phyloP scores from a whole-genome alignment of 2,329 filamentous ascomycete species.

The Penicillium sp. region DNA sequence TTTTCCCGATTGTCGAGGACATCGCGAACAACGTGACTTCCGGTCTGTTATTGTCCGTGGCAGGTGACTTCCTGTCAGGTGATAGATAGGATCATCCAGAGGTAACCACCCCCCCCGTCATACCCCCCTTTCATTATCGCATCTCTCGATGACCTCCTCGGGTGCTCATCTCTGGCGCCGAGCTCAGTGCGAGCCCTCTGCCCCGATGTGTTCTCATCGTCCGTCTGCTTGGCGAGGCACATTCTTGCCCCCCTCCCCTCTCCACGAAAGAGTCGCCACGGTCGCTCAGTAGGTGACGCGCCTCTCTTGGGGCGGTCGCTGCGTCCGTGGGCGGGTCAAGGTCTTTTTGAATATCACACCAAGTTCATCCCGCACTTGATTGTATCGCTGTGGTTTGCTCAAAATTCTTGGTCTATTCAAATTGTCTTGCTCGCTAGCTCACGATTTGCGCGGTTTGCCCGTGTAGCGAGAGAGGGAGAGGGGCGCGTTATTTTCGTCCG shows the following conservation, averaged over 20 bases:
- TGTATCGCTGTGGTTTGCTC: neutral
- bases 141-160: conserved; percentile 7
- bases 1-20: conserved; percentile 20
- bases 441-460: conserved; percentile 1
- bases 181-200: conserved; percentile 1
- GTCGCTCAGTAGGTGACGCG: conserved; percentile 27
- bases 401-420: too few relatives aligned
- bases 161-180: neutral
- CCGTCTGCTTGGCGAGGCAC: neutral
- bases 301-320: conserved; percentile 14
- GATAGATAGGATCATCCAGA: conserved; percentile 37
- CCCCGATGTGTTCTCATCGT: neutral
- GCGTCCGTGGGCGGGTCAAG: neutral
- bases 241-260: neutral
- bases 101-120: conserved; percentile 26
- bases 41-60: conserved; percentile 34
- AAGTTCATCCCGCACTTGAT: neutral
- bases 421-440: neutral
- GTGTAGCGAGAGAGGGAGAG: neutral
- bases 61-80: conserved; percentile 43
- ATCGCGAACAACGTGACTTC: conserved; percentile 25
- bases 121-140: conserved; percentile 12
- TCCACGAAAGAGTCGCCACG: conserved; percentile 14
- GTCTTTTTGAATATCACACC: neutral
- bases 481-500: neutral